Evolutionary conservation across 306 rosid species (phyloP).

Genomic region (Malus fusca): DNA sequence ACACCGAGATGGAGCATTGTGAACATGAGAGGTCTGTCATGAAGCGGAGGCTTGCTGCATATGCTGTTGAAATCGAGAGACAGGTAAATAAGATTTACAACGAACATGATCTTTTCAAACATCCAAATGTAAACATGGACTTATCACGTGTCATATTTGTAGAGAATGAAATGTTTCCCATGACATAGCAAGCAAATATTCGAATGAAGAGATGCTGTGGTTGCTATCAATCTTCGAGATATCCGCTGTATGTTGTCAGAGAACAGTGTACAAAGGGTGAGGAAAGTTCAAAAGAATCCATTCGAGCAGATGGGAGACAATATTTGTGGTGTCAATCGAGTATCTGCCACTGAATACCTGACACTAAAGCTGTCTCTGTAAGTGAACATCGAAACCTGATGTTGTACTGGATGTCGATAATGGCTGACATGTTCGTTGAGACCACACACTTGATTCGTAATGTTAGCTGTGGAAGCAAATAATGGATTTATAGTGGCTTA

Average conservation of each 20-base stretch:
- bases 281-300: neutral
- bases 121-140: neutral
- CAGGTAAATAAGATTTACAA: constrained; percentile 41
- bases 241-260: constrained; percentile 1
- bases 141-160: constrained; percentile 25
- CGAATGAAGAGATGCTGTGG: neutral
- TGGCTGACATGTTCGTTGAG: neutral
- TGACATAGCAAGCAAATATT: constrained; percentile 24
- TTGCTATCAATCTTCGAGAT: neutral
- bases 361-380: neutral
- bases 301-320: neutral
- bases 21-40: constrained; percentile 58
- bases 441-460: neutral
- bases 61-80: constrained; percentile 66
- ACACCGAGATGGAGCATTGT: constrained; percentile 66
- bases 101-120: neutral
- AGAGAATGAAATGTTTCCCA: constrained; percentile 97
- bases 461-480: neutral
- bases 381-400: neutral
- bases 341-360: neutral
- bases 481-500: neutral
- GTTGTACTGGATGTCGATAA: neutral
- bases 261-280: neutral
- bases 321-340: neutral
- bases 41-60: constrained; percentile 64